A percentile compares a stretch with the other conserved stretches of the same genome.
Evolutionary conservation across 345 rosid genomes (phyloP).

Genomic region (Angophora floribunda): DNA sequence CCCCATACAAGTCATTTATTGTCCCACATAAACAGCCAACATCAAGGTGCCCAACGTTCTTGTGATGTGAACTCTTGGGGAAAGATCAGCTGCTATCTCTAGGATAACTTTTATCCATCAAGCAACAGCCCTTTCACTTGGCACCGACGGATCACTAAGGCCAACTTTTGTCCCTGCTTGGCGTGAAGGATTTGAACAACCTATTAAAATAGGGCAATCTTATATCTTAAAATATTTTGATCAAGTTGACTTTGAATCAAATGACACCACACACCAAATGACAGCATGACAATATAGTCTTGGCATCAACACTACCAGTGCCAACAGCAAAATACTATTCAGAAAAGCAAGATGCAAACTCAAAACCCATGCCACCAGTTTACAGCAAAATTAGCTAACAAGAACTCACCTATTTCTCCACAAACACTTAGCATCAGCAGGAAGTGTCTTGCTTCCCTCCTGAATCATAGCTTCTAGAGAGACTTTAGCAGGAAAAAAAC

Average conservation of each 20-base stretch:
- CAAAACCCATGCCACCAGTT: neutral
- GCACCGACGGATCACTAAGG: neutral
- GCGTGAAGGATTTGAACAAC: neutral
- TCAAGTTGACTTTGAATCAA: too few species aligned
- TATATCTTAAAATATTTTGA: neutral
- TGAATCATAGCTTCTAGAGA: neutral
- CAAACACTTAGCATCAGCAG: neutral
- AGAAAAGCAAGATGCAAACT: neutral
- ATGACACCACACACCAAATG: neutral
- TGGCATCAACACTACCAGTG: neutral
- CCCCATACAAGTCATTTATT: neutral
- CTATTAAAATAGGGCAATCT: neutral
- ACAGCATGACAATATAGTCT: neutral
- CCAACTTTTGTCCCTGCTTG: neutral
- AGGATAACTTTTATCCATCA: neutral
- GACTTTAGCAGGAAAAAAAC: neutral
- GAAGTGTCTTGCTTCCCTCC: neutral
- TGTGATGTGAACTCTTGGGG: neutral
- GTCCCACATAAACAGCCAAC: neutral
- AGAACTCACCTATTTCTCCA: neutral
- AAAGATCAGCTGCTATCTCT: neutral
- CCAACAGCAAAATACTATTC: neutral
- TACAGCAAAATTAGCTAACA: neutral
- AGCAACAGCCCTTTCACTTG: neutral
- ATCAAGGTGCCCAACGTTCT: neutral